Percentiles rank a stretch among this genome's conserved stretches.
Evolutionary conservation across 805 yeast genomes (phyloP).

Genomic region (Tetrapisispora fleetii): DNA sequence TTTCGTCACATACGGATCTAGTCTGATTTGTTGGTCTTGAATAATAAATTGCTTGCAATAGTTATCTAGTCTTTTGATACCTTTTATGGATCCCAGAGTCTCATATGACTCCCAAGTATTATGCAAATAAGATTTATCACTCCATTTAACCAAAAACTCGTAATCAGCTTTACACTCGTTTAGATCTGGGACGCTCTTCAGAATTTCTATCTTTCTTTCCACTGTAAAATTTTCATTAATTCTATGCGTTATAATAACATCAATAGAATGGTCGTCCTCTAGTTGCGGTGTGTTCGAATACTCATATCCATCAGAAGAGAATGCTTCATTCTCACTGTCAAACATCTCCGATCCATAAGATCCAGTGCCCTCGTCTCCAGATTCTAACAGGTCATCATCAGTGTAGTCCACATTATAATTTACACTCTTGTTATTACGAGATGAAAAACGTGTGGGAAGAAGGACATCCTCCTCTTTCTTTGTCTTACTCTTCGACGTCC

Average conservation of each 20-base stretch:
- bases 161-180: constrained; percentile 50
- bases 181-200: constrained; percentile 31
- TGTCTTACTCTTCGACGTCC: constrained; percentile 8
- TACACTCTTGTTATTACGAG: constrained; percentile 54
- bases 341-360: constrained; percentile 26
- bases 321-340: constrained; percentile 15
- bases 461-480: constrained; percentile 14
- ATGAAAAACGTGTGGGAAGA: constrained; percentile 63
- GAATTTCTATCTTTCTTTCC: constrained; percentile 9
- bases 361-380: constrained; percentile 19
- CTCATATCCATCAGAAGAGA: constrained; percentile 10
- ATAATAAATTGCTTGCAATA: constrained; percentile 74
- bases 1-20: constrained; percentile 69
- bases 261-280: constrained; percentile 26
- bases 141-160: constrained; percentile 74
- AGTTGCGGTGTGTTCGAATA: constrained; percentile 28
- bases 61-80: constrained; percentile 80
- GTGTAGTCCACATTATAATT: constrained; percentile 70
- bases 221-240: constrained; percentile 15
- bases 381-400: constrained; percentile 32
- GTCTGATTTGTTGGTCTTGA: constrained; percentile 62
- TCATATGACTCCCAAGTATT: constrained; percentile 84
- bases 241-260: constrained; percentile 23
- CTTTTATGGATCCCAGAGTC: constrained; percentile 44
- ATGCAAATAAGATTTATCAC: constrained; percentile 78